Evolutionary conservation across 352 stramenopile species (phyloP).

Genomic region (Pythium folliculosum): DNA sequence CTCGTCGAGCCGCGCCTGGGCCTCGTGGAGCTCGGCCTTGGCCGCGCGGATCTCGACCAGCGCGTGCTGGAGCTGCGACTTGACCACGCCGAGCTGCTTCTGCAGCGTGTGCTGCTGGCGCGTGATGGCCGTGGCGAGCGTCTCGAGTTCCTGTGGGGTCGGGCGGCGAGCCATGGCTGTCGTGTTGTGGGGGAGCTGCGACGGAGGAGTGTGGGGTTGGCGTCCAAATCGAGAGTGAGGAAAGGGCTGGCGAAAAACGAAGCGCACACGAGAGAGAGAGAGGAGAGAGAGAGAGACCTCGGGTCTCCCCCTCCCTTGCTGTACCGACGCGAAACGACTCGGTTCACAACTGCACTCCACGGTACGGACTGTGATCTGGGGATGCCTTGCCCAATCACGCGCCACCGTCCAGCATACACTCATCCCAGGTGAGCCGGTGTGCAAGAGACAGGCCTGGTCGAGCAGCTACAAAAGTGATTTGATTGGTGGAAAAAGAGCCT

Average conservation of each 20-base stretch:
- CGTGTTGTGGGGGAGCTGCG: not conserved
- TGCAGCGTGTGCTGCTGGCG: conserved; percentile 44
- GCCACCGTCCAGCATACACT: not conserved
- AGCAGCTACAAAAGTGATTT: not conserved
- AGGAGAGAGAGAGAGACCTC: not conserved
- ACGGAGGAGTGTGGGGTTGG: not conserved
- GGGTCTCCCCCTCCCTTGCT: not conserved
- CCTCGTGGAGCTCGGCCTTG: conserved; percentile 57
- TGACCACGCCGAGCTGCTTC: conserved; percentile 41
- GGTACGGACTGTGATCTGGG: not conserved
- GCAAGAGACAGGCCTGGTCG: not conserved
- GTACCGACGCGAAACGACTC: not conserved
- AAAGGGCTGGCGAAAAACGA: not conserved
- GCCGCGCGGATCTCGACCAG: conserved; percentile 45
- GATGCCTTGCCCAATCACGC: not conserved
- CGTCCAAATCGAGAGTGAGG: conserved; percentile 23
- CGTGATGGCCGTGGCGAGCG: conserved; percentile 51
- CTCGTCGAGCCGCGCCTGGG: conserved; percentile 52
- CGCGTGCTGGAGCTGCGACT: conserved; percentile 37
- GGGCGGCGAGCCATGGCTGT: conserved; percentile 11
- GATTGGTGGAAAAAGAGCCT: not conserved
- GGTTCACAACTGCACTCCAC: not conserved
- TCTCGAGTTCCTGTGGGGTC: conserved; percentile 41
- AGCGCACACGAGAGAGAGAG: not conserved
- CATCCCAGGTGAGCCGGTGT: not conserved